These are phyloP conservation scores for Trametes maxima DNA, from an alignment of 768 basidiomycete species.

Conservation along the genomic window DNA sequence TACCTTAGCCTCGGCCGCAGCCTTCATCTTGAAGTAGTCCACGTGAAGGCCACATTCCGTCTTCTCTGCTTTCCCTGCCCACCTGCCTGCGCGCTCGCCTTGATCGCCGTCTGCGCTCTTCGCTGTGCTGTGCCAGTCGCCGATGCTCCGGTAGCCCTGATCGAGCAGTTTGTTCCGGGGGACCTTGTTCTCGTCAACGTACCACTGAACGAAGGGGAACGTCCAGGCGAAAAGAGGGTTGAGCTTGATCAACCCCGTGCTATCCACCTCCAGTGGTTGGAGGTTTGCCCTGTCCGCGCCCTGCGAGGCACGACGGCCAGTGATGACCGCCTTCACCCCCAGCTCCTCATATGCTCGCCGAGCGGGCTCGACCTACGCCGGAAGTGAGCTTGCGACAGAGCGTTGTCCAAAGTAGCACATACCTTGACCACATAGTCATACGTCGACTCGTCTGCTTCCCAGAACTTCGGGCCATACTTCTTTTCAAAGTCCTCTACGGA, in stretches of 20 bases:
- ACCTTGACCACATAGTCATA: constrained; percentile 96
- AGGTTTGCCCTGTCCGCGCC: constrained; percentile 86
- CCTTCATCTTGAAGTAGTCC: constrained; percentile 82
- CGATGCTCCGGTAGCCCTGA: constrained; percentile 93
- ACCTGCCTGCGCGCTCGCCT: constrained; percentile 86
- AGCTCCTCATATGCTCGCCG: constrained; percentile 83
- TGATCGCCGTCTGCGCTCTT: constrained; percentile 67
- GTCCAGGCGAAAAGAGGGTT: constrained; percentile 93
- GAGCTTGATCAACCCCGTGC: constrained; percentile 88
- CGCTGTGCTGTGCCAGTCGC: constrained; percentile 97
- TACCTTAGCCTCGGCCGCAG: constrained; percentile 46
- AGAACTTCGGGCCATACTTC: constrained; percentile 77
- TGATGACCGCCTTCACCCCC: constrained; percentile 84
- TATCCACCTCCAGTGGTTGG: constrained; percentile 87
- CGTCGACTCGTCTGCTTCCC: constrained; percentile 83
- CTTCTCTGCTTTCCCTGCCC: constrained; percentile 84
- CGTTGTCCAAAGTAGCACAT: constrained; percentile 19
- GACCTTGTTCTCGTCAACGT: constrained; percentile 78
- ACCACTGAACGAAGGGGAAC: constrained; percentile 81
- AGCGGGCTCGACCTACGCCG: constrained; percentile 84
- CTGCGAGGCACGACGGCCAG: constrained; percentile 92
- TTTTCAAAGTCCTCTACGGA: constrained; percentile 75
- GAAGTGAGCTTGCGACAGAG: background rate
- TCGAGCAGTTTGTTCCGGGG: constrained; percentile 87
- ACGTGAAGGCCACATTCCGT: constrained; percentile 96